Evolutionary conservation across 768 basidiomycete species (phyloP).

Genomic region (Pulveroboletus ravenelii): DNA sequence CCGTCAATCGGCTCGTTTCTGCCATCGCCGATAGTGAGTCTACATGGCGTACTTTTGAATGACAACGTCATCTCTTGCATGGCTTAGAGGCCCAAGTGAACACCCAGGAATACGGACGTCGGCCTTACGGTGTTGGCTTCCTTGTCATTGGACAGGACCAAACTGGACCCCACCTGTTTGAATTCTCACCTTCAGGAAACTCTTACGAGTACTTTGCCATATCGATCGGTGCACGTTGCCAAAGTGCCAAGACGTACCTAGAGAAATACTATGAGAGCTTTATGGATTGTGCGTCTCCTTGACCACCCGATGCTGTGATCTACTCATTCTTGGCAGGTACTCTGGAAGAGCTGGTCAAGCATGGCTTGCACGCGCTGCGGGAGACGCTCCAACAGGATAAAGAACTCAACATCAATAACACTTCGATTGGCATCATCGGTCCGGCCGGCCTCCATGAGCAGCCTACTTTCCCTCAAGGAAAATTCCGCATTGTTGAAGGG

Average conservation of each 20-base stretch:
- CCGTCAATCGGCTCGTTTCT: constrained; percentile 89
- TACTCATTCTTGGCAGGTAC: constrained; percentile 39
- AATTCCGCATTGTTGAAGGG: constrained; percentile 88
- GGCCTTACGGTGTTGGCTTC: constrained; percentile 98
- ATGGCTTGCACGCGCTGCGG: constrained; percentile 90
- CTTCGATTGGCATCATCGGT: constrained; percentile 91
- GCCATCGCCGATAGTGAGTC: constrained; percentile 91
- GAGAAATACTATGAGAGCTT: constrained; percentile 93
- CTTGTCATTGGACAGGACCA: constrained; percentile 95
- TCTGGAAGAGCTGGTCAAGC: constrained; percentile 83
- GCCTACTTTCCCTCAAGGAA: constrained; percentile 45
- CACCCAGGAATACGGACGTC: constrained; percentile 95
- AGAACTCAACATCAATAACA: constrained; percentile 88
- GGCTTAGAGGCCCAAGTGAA: constrained; percentile 90
- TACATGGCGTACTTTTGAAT: background rate
- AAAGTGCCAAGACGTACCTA: constrained; percentile 97
- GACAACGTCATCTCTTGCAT: constrained; percentile 4
- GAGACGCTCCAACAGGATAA: constrained; percentile 99
- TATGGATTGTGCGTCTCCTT: constrained; percentile 59
- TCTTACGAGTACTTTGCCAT: constrained; percentile 98
- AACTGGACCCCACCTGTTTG: constrained; percentile 95
- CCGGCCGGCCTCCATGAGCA: constrained; percentile 58
- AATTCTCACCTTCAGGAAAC: constrained; percentile 96
- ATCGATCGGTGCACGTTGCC: constrained; percentile 96
- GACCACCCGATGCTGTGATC: background rate